A percentile compares a stretch with the other conserved stretches of the same genome.
phyloP scores from a whole-genome alignment of 1,284 basidiomycete species.

The Trichosporon coremiiforme region DNA sequence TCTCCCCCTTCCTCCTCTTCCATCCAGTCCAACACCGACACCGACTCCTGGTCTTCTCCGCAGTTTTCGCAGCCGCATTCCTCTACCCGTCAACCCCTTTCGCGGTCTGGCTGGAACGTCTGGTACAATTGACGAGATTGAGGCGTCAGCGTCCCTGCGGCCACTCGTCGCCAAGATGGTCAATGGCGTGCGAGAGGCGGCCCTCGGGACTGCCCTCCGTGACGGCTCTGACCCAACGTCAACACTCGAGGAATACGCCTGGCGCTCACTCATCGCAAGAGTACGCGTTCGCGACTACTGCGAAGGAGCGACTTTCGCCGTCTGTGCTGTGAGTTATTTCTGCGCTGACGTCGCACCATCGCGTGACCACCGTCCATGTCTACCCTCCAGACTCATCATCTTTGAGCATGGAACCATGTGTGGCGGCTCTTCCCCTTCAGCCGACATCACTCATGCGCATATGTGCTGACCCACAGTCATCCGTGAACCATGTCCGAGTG shows the following conservation, averaged over 20 bases:
- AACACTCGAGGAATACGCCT: constrained; percentile 33
- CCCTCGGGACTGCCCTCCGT: background rate
- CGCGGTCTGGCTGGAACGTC: background rate
- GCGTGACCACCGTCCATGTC: no score
- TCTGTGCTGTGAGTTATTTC: constrained; percentile 25
- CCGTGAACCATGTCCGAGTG: constrained; percentile 1
- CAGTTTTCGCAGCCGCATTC: background rate
- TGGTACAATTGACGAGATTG: no score
- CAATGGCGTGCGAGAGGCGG: background rate
- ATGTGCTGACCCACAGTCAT: background rate
- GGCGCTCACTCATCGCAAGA: constrained; percentile 31
- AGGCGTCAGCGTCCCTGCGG: background rate
- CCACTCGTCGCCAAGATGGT: background rate
- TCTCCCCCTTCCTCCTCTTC: background rate
- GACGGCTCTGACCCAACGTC: constrained; percentile 4
- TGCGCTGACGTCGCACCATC: no score
- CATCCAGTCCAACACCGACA: background rate
- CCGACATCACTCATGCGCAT: background rate
- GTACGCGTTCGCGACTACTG: constrained; percentile 33
- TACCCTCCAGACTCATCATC: no score
- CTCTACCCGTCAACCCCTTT: background rate
- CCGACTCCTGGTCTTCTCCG: background rate
- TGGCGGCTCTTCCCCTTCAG: background rate
- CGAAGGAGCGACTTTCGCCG: constrained; percentile 22
- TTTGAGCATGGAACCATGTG: no score